A percentile compares a stretch with the other conserved stretches of the same genome.
These are phyloP conservation scores for Bryum argenteum DNA, from an alignment of 225 moss, liverwort and hornwort genomes.

Conservation along the genomic window DNA sequence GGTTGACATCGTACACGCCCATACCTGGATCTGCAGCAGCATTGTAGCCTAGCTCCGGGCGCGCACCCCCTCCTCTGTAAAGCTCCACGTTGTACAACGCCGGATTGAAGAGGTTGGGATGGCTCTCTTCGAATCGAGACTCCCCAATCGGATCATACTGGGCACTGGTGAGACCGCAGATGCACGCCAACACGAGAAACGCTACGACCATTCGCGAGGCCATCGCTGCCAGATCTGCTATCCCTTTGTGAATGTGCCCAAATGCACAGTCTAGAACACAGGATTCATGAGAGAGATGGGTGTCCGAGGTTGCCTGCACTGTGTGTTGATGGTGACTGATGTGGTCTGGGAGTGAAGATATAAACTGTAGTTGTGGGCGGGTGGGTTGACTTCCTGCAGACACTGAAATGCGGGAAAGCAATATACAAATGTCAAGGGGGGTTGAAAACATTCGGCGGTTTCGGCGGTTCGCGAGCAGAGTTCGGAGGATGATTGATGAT, in stretches of 20 bases:
- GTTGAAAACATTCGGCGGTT: constrained; percentile 1
- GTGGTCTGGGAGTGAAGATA: background rate
- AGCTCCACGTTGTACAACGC: constrained; percentile 18
- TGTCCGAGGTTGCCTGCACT: background rate
- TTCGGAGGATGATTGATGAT: constrained; percentile 15
- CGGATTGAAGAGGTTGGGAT: constrained; percentile 6
- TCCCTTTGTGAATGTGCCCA: background rate
- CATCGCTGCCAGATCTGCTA: background rate
- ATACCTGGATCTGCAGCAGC: background rate
- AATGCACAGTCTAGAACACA: background rate
- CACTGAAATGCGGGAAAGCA: constrained; percentile 19
- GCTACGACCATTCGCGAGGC: background rate
- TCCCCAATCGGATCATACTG: constrained; percentile 6
- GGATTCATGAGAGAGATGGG: background rate
- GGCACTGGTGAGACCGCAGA: constrained; percentile 10
- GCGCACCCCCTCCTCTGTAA: background rate
- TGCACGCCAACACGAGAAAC: constrained; percentile 11
- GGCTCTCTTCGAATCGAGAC: constrained; percentile 11
- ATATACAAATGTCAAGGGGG: background rate
- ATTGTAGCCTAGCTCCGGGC: background rate
- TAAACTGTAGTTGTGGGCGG: constrained; percentile 10
- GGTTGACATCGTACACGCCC: background rate
- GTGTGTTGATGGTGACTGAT: background rate
- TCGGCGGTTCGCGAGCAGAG: constrained; percentile 38
- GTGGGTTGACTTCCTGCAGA: constrained; percentile 14